Conservation (phyloP, 176 grass and related monocot genomes). For the Phoenix dactylifera region DNA sequence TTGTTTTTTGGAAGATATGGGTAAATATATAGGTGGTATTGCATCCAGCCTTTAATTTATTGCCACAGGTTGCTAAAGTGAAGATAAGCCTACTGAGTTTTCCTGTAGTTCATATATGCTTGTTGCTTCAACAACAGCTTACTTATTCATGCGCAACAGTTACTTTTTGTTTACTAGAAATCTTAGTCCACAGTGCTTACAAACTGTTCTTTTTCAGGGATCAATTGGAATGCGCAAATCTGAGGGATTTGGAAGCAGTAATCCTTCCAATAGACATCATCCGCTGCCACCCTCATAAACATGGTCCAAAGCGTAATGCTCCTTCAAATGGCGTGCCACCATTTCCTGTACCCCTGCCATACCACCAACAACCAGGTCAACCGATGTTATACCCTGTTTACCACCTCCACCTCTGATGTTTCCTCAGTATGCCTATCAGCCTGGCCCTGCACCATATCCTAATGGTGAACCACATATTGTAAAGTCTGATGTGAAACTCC, state of each 20-base stretch:
- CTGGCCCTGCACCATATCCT: slow-evolving; percentile 26
- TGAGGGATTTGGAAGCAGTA: slow-evolving; percentile 46
- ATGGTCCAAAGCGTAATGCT: slow-evolving; percentile 46
- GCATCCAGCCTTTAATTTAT: no score
- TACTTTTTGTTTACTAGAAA: background rate
- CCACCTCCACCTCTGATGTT: slow-evolving; percentile 39
- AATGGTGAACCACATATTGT: slow-evolving; percentile 37
- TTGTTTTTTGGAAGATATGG: no score
- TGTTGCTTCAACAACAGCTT: background rate
- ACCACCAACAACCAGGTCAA: slow-evolving; percentile 58
- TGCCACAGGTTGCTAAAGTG: no score
- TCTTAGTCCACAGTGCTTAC: slow-evolving; percentile 1
- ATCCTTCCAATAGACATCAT: slow-evolving; percentile 34
- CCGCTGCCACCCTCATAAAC: slow-evolving; percentile 44
- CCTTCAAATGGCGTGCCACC: slow-evolving; percentile 44
- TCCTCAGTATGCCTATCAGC: slow-evolving; percentile 56
- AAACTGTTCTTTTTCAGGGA: slow-evolving; percentile 21
- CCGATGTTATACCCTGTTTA: slow-evolving; percentile 57
- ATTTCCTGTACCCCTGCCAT: slow-evolving; percentile 38
- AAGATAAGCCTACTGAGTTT: no score
- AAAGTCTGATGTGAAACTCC: slow-evolving; percentile 41
- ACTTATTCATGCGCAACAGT: background rate
- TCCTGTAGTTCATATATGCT: no score
- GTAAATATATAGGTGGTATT: no score
- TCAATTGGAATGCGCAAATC: slow-evolving; percentile 32